phyloP scores from a whole-genome alignment of 345 rosid species.

The Euphorbia lathyris region DNA sequence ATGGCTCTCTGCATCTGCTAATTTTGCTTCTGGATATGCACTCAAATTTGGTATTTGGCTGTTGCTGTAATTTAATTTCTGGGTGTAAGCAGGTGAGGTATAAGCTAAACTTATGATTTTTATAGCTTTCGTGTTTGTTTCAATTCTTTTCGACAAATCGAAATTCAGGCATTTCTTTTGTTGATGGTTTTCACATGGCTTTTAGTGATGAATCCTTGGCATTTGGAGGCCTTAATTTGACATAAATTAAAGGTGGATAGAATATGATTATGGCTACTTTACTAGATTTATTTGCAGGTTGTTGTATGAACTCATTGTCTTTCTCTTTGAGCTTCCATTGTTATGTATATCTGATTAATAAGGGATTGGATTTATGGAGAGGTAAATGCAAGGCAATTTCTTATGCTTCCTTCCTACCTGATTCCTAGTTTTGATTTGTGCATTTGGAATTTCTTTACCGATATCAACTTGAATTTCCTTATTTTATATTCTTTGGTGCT shows the following conservation, averaged over 20 bases:
- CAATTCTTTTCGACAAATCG: not conserved
- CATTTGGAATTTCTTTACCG: not conserved
- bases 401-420: not conserved
- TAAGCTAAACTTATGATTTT: not conserved
- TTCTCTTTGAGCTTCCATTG: not conserved
- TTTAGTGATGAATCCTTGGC: not conserved
- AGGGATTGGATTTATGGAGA: not conserved
- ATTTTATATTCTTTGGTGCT: not conserved
- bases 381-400: not conserved
- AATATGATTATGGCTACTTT: not conserved
- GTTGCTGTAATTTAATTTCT: not conserved
- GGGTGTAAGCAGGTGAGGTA: not conserved
- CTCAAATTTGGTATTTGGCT: not conserved
- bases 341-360: not conserved
- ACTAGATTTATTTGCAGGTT: not conserved
- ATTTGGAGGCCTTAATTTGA: not conserved
- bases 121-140: not conserved
- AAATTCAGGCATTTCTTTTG: not conserved
- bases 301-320: not conserved
- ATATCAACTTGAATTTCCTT: not conserved
- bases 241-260: not conserved
- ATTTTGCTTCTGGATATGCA: not conserved
- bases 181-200: not conserved
- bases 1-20: too few relatives aligned
- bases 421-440: too few relatives aligned